Evolutionary conservation across 768 basidiomycete species (phyloP).

Genomic region (Cystoderma amianthinum): DNA sequence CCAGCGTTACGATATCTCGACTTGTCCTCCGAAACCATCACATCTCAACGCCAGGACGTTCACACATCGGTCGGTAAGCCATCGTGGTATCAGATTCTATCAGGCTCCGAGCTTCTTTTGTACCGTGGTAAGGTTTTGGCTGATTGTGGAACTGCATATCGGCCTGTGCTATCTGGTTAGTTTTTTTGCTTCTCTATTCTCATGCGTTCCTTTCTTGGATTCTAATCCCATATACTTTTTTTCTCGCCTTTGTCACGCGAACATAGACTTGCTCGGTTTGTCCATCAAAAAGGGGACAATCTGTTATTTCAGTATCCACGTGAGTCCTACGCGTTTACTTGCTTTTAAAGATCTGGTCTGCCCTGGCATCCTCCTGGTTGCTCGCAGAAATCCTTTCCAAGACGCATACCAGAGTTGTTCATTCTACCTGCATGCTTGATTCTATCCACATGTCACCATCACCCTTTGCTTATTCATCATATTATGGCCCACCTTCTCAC

Average conservation of each 20-base stretch:
- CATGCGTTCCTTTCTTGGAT: constrained; percentile 9
- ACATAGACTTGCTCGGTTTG: constrained; percentile 2
- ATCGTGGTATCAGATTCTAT: constrained; percentile 8
- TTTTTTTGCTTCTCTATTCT: constrained; percentile 7
- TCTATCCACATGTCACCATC: constrained; percentile 21
- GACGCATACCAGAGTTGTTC: background rate
- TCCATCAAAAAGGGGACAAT: constrained; percentile 6
- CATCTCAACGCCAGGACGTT: constrained; percentile 2
- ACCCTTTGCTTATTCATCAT: constrained; percentile 26
- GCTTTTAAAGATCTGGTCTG: constrained; percentile 7
- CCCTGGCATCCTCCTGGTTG: constrained; percentile 4
- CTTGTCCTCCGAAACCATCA: background rate
- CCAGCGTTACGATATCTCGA: background rate
- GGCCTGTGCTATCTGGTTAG: background rate
- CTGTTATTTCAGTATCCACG: constrained; percentile 11
- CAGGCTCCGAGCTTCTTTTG: constrained; percentile 9
- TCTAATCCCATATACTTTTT: constrained; percentile 5
- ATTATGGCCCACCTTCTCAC: constrained; percentile 21
- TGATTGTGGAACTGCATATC: constrained; percentile 6
- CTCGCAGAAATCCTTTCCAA: background rate
- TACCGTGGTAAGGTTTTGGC: constrained; percentile 6
- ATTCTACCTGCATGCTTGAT: constrained; percentile 1
- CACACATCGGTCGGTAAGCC: constrained; percentile 7
- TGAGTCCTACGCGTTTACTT: constrained; percentile 12
- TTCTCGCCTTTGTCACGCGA: constrained; percentile 15